Evolutionary conservation across 805 yeast species (phyloP), one percentile per base, ranked within the genome.

Genomic region (Yamadazyma kitorensis): DNA sequence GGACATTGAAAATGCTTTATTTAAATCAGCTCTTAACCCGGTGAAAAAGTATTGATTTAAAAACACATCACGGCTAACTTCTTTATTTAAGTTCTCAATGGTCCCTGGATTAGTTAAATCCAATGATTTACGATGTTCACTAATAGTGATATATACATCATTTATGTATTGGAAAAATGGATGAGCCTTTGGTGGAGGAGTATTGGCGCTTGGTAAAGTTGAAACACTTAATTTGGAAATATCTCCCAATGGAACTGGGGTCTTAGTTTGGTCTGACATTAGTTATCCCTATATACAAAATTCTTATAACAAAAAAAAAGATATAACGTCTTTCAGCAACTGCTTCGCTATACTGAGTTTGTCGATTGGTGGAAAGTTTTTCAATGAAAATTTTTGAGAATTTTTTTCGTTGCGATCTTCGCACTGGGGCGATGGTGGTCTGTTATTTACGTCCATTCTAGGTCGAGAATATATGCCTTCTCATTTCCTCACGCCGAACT

Each of bases 1-100:
- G 64, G 80, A 81, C 74, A 89, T 75, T 45, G 84, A 68, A 57
- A 93, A 87, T 10, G 89, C 86, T 74, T 91, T 91, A 69, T 86
- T 85, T 52, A 93, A 76, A 63, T 93, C 98, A 38, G 98, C 98
- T 60, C 96, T 84, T 55, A 93, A 75, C 40, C 98, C 98, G 24
- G 95, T 82, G 74, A 91, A 91, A 64, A 82, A 80, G 69, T 86
- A 85, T 58, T 88, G 95, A 55, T 76, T 79, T 51, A 88, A 74
- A 58, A 93, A 87, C 20, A 91, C 97, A 57, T 91, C 98, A 64
- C 89, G 82, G 44, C 89, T 70, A 39, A 88, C 97, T 68, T 93
- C 98, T 68, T 86, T 86, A 70, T 82, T 82, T 61, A 91, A 71
- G 69, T 87, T 86, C 70, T 89, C 98, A 61, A 87, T 78, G 45